Evolutionary conservation across 257 asterid genomes (phyloP).

Genomic region (Scutellaria barbata): DNA sequence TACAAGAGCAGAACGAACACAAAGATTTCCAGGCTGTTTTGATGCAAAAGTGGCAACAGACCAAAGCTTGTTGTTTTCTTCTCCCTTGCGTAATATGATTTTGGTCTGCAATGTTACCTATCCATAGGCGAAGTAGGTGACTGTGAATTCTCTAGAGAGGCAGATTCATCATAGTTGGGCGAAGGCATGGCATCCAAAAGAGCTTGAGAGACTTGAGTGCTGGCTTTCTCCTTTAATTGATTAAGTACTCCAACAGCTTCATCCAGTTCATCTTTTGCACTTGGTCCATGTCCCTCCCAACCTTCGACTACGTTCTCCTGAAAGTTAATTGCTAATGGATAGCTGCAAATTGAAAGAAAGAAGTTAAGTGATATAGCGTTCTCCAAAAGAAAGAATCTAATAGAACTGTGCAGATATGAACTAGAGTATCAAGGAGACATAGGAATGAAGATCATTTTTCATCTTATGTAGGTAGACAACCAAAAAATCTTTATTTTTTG

Average conservation of each 20-base stretch:
- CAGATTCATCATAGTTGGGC: conserved; percentile 34
- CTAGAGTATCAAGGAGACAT: background rate
- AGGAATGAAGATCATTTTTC: background rate
- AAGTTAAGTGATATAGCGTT: conserved; percentile 1
- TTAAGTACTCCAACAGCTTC: conserved; percentile 72
- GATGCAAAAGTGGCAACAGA: conserved; percentile 1
- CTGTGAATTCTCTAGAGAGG: conserved; percentile 22
- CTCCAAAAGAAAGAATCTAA: background rate
- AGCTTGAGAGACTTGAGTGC: conserved; percentile 45
- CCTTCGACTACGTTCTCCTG: conserved; percentile 89
- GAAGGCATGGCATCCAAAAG: conserved; percentile 61
- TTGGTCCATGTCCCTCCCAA: conserved; percentile 79
- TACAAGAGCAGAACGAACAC: conserved; percentile 1
- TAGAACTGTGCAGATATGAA: background rate
- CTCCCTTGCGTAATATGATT: background rate
- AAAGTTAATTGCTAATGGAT: conserved; percentile 71
- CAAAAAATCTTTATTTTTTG: background rate
- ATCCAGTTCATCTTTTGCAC: conserved; percentile 69
- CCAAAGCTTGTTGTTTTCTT: background rate
- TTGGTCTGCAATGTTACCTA: conserved; percentile 28
- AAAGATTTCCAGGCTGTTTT: background rate
- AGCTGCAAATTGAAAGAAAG: conserved; percentile 54
- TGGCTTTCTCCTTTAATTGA: conserved; percentile 63
- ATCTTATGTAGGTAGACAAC: background rate
- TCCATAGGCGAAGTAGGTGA: conserved; percentile 34